Conservation (phyloP, 768 basidiomycete species). For the Boletus eberwhitei region DNA sequence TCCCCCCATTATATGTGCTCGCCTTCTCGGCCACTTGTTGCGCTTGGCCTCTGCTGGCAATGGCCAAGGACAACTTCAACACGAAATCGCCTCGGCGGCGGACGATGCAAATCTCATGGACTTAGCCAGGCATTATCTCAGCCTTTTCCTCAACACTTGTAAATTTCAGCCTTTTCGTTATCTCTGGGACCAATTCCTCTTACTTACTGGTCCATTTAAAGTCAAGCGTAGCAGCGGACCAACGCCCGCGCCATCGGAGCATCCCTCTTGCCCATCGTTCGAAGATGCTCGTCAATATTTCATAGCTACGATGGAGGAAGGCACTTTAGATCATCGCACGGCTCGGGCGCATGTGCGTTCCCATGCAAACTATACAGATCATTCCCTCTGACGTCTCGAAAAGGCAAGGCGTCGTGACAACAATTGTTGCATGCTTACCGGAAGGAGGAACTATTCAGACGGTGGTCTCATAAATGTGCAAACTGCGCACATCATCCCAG, state of each 20-base stretch:
- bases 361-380: too few relatives aligned
- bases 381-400: neutral
- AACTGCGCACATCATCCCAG: neutral
- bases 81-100: neutral
- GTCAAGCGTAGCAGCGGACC: neutral
- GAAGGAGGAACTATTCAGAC: neutral
- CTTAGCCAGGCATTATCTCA: neutral
- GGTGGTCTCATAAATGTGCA: neutral
- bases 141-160: neutral
- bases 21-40: neutral
- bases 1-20: neutral
- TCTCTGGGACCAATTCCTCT: too few relatives aligned
- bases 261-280: neutral
- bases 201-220: neutral
- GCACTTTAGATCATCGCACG: neutral
- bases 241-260: neutral
- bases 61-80: neutral
- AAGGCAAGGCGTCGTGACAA: neutral
- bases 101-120: neutral
- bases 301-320: neutral
- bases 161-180: neutral
- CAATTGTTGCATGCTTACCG: neutral
- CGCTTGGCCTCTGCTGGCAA: neutral
- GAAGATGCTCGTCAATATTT: neutral
- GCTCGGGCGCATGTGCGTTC: neutral